phyloP scores from a whole-genome alignment of 352 stramenopile species.

The Stramenopiles sp. region DNA sequence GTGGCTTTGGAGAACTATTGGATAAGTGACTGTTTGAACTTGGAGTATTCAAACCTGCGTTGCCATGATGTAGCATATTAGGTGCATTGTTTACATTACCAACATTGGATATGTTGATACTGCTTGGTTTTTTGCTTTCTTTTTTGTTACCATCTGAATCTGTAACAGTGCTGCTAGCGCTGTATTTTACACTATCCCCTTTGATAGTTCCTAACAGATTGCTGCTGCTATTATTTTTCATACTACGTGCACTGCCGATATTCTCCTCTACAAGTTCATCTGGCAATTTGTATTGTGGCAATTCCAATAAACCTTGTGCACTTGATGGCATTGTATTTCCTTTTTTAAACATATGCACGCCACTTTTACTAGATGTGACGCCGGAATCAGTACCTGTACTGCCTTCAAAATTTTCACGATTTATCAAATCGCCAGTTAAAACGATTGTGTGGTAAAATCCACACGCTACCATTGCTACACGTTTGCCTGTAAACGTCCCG shows the following conservation, averaged over 20 bases:
- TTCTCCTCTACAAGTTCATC: not conserved
- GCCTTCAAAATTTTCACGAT: not conserved
- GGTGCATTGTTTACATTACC: too few relatives aligned
- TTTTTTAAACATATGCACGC: not conserved
- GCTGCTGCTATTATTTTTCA: too few relatives aligned
- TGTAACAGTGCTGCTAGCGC: too few relatives aligned
- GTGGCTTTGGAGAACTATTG: not conserved
- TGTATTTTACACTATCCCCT: too few relatives aligned
- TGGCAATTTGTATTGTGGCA: not conserved
- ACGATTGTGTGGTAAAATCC: slow-evolving; percentile 81
- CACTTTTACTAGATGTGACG: too few relatives aligned
- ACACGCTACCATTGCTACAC: slow-evolving; percentile 54
- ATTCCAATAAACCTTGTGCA: not conserved
- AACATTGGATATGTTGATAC: not conserved
- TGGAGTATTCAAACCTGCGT: not conserved
- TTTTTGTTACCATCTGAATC: too few relatives aligned
- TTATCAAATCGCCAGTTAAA: slow-evolving; percentile 34
- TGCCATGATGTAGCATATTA: too few relatives aligned
- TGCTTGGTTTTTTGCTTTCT: slow-evolving; percentile 15
- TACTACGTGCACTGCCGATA: too few relatives aligned
- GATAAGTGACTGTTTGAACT: not conserved
- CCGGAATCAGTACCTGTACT: too few relatives aligned
- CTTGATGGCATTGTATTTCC: not conserved
- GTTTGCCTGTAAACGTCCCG: slow-evolving; percentile 63
- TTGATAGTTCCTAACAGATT: too few relatives aligned